These are phyloP conservation scores for Bidens hawaiensis DNA, from an alignment of 140 eudicot species.

Conservation along the genomic window DNA sequence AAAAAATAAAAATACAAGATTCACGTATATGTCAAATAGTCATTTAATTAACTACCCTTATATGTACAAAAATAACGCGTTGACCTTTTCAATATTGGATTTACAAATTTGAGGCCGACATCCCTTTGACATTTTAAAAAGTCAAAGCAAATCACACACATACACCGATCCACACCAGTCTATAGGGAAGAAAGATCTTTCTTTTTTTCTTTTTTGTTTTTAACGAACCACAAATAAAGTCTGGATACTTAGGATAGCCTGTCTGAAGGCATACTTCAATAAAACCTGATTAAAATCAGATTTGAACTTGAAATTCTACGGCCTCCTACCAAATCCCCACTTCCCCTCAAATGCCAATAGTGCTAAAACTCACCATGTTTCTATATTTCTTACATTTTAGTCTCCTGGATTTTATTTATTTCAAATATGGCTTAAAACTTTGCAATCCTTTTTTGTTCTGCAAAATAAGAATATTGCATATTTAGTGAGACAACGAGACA, in stretches of 20 bases:
- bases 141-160: conserved; percentile 30
- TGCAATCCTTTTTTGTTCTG: not conserved
- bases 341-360: no score
- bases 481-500: conserved; percentile 2
- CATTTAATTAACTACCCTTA: no score
- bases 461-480: not conserved
- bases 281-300: no score
- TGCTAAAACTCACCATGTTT: not conserved
- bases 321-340: no score
- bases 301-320: no score
- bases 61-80: conserved; percentile 20
- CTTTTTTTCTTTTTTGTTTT: not conserved
- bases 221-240: no score
- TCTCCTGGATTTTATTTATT: not conserved
- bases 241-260: no score
- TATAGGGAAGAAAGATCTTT: conserved; percentile 1
- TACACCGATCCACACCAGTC: not conserved
- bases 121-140: conserved; percentile 30
- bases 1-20: no score
- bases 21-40: not conserved
- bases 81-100: conserved; percentile 18
- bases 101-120: not conserved
- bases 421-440: not conserved
- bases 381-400: not conserved
- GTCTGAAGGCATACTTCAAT: no score